A percentile compares a stretch with the other conserved stretches of the same genome.
Conservation (phyloP, 768 basidiomycete genomes). For the Tylopilus rubrobrunneus region DNA sequence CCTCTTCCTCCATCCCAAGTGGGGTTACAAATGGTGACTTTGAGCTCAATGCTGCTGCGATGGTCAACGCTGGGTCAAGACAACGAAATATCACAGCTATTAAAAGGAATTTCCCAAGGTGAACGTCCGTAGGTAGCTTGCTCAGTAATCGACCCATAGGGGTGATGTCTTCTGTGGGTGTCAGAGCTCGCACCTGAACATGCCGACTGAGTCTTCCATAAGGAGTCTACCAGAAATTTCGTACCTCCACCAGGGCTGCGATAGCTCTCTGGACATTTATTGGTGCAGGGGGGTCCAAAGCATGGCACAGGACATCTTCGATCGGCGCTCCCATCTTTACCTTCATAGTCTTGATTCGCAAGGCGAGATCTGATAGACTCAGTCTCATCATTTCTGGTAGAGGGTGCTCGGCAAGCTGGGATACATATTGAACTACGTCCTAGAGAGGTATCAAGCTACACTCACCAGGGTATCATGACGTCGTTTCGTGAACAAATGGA, state of each 20-base stretch:
- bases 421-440: not conserved
- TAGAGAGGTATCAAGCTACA: not conserved
- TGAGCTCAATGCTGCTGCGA: slow-evolving; percentile 87
- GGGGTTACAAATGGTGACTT: slow-evolving; percentile 93
- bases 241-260: slow-evolving; percentile 84
- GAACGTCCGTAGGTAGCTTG: slow-evolving; percentile 92
- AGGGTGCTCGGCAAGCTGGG: slow-evolving; percentile 82
- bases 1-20: slow-evolving; percentile 82
- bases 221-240: not conserved
- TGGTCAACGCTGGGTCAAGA: slow-evolving; percentile 93
- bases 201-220: not conserved
- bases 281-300: slow-evolving; percentile 83
- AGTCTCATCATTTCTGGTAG: slow-evolving; percentile 94
- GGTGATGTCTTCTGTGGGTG: slow-evolving; percentile 83
- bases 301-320: slow-evolving; percentile 83
- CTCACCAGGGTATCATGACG: slow-evolving; percentile 76
- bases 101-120: slow-evolving; percentile 90
- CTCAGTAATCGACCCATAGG: slow-evolving; percentile 88
- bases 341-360: slow-evolving; percentile 93
- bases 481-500: slow-evolving; percentile 90
- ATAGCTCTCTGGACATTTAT: slow-evolving; percentile 90
- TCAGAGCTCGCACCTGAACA: slow-evolving; percentile 77
- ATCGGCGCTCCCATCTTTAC: slow-evolving; percentile 80
- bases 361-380: slow-evolving; percentile 85
- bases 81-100: slow-evolving; percentile 83